Evolutionary conservation across 768 basidiomycete species (phyloP), one percentile per base, ranked within the genome.

Genomic region (Sistotremastrum suecicum): DNA sequence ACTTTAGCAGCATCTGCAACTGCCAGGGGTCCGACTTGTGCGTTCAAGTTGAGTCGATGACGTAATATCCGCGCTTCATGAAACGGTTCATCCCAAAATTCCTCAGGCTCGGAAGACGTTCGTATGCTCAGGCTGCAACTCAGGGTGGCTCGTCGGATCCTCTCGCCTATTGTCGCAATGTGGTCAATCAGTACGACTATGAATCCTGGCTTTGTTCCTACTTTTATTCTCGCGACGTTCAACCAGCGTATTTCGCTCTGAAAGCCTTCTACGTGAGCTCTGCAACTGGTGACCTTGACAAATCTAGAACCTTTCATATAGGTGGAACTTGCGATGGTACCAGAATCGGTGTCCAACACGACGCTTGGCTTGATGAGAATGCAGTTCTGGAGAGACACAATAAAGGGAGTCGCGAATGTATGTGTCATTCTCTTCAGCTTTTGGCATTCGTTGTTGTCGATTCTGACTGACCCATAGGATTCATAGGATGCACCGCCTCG

Each of bases 371-470:
- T 77, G 58, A 84, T 88, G 72, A 71, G 84, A 51, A 74, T 87
- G 67, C 80, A 88, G 58, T 90, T 89, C 58, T 91, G 87, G 87
- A 74, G 76, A 53, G 85, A 91, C 56, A 78, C 83, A 8, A 56
- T 89, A 30, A 83, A 78, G 54, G 71, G 64, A 41, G 74, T 87
- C 20, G 65, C 65, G 54, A 72, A 80, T 56, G 87, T 83, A 55
- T 58, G 70, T 61, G 32, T 34, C 7, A 42, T 7, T 33, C 39
- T 46, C 5, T 34, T 31, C 32, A 11, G 6, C 30, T 30, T 45
- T 33, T 10, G 41, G 34, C 30, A 11, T 9, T 40, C 36, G 33
- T 42, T 35, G 42, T 32, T 29, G 6, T 12, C 37, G 30, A 45
- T 34, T 34, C 11, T 40, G n/a, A 11, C 48, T 51, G 42, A 53